Conservation (phyloP, 768 basidiomycete species). For the Boletus rubescentipes region DNA sequence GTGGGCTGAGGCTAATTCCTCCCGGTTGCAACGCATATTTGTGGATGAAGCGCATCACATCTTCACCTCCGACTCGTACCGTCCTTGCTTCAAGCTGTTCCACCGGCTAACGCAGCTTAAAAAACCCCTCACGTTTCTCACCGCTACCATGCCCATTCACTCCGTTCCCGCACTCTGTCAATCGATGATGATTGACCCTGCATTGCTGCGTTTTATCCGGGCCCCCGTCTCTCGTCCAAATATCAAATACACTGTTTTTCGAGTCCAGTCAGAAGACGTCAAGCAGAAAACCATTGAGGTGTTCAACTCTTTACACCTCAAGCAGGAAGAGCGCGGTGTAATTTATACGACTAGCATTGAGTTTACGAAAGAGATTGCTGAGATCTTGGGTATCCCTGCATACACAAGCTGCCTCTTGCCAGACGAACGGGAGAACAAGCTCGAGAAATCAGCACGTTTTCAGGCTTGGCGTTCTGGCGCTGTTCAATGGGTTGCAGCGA, state of each 20-base stretch:
- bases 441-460: background rate
- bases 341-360: constrained; percentile 9
- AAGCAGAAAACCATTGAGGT: background rate
- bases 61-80: constrained; percentile 1
- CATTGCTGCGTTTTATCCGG: background rate
- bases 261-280: accelerated
- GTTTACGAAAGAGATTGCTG: background rate
- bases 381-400: background rate
- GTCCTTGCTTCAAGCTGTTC: constrained; percentile 11
- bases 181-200: background rate
- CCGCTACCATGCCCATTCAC: constrained; percentile 3
- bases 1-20: background rate
- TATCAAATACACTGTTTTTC: background rate
- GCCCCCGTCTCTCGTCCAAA: background rate
- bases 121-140: constrained; percentile 12
- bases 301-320: background rate
- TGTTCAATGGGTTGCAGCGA: background rate
- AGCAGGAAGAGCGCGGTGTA: background rate
- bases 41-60: constrained; percentile 12
- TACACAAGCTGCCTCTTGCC: constrained; percentile 7
- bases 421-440: background rate
- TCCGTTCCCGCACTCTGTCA: constrained; percentile 2
- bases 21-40: background rate
- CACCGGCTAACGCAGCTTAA: background rate
- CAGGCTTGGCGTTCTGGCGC: background rate